Evolutionary conservation across 1,284 basidiomycete genomes (phyloP).

Genomic region (Ceratobasidium sp.): DNA sequence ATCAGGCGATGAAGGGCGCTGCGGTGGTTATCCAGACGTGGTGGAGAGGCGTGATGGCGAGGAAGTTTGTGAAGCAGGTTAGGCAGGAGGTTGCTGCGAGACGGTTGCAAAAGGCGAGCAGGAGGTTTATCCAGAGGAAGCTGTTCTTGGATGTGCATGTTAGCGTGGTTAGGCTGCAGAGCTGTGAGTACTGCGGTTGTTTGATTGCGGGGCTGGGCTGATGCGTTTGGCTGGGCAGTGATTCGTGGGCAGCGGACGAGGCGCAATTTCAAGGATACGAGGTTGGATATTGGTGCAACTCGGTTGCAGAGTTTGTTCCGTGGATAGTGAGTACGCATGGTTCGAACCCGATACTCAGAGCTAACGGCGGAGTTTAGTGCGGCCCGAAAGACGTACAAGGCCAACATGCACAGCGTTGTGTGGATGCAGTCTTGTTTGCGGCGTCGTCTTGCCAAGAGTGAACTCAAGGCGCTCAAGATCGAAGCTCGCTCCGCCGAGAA

Average conservation of each 20-base stretch:
- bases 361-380: constrained; percentile 63
- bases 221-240: constrained; percentile 62
- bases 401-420: constrained; percentile 81
- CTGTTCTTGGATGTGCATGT: constrained; percentile 74
- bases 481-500: constrained; percentile 98
- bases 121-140: constrained; percentile 82
- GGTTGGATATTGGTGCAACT: constrained; percentile 76
- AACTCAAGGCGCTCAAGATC: constrained; percentile 84
- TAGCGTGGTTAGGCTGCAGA: constrained; percentile 83
- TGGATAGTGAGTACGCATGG: constrained; percentile 75
- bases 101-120: constrained; percentile 80
- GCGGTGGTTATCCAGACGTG: constrained; percentile 92
- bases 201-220: constrained; percentile 15
- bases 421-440: constrained; percentile 94
- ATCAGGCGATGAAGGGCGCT: constrained; percentile 76
- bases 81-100: constrained; percentile 82
- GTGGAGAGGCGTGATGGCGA: constrained; percentile 91
- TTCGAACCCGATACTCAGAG: background rate
- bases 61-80: constrained; percentile 76
- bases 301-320: constrained; percentile 89
- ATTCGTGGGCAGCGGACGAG: constrained; percentile 87
- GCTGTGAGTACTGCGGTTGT: constrained; percentile 70
- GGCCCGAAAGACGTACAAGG: constrained; percentile 71
- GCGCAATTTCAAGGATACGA: constrained; percentile 71
- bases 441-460: constrained; percentile 87